Evolutionary conservation across 257 asterid species (phyloP).

Genomic region (Voacanga thouarsii): DNA sequence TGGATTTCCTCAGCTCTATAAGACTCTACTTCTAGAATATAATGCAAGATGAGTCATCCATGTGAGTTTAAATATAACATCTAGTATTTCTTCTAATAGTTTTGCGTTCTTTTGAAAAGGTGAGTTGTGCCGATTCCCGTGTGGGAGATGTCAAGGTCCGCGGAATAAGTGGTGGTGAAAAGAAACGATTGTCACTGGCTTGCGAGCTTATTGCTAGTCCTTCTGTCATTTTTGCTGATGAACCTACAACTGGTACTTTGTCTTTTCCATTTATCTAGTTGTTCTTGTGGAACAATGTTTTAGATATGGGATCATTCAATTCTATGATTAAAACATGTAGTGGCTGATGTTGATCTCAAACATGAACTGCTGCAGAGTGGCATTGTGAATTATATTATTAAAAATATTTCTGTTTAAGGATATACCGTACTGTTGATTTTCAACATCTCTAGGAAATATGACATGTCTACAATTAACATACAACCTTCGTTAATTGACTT

Average conservation of each 20-base stretch:
- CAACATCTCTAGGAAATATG: neutral
- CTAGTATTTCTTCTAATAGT: slow-evolving; percentile 17
- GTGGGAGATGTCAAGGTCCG: slow-evolving; percentile 97
- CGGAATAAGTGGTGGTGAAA: slow-evolving; percentile 98
- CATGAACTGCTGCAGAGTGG: neutral
- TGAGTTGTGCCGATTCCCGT: slow-evolving; percentile 86
- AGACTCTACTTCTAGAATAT: neutral
- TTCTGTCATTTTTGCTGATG: slow-evolving; percentile 95
- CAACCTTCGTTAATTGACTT: neutral
- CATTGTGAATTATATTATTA: neutral
- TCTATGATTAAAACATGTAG: neutral
- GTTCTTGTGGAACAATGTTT: neutral
- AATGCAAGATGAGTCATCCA: neutral
- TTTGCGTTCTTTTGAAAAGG: slow-evolving; percentile 43
- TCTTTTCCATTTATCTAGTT: slow-evolving; percentile 20
- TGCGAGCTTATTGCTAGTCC: slow-evolving; percentile 99
- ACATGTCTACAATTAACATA: neutral
- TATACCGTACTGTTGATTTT: neutral
- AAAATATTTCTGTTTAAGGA: neutral
- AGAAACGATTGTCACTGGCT: slow-evolving; percentile 87
- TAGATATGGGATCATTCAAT: slow-evolving; percentile 4
- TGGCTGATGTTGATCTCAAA: neutral
- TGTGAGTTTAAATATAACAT: neutral
- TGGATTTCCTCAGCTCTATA: neutral
- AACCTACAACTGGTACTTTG: slow-evolving; percentile 78